A percentile compares a stretch with the other conserved stretches of the same genome.
Conservation (phyloP, 1,284 basidiomycete species). For the Leccinum huronense region DNA sequence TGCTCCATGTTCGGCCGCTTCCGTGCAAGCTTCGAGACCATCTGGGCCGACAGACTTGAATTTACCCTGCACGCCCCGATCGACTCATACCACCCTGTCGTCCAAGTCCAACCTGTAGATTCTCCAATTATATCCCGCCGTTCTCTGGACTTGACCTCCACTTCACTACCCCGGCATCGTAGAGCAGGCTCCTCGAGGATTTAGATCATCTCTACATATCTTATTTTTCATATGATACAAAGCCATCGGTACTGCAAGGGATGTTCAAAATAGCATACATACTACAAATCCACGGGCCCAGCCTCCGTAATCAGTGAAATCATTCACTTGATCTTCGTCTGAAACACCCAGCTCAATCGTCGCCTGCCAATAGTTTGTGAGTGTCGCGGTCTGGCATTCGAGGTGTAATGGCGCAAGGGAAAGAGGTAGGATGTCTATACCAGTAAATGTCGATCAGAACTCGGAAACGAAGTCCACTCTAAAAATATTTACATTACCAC, state of each 20-base stretch:
- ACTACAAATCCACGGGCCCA: not conserved
- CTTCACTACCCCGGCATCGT: slow-evolving; percentile 19
- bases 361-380: slow-evolving; percentile 1
- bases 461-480: not conserved
- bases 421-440: slow-evolving; percentile 25
- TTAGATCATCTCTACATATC: slow-evolving; percentile 9
- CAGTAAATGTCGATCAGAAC: not conserved
- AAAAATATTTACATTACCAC: slow-evolving; percentile 11
- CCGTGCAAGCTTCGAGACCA: slow-evolving; percentile 21
- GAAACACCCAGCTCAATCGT: slow-evolving; percentile 2
- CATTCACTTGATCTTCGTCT: not conserved
- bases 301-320: not conserved
- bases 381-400: slow-evolving; percentile 7
- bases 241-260: not conserved
- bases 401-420: slow-evolving; percentile 22
- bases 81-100: slow-evolving; percentile 6
- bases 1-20: slow-evolving; percentile 23
- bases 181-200: slow-evolving; percentile 29
- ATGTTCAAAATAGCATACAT: slow-evolving; percentile 1
- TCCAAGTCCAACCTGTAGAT: slow-evolving; percentile 4
- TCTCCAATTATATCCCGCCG: slow-evolving; percentile 6
- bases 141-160: slow-evolving; percentile 15
- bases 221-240: not conserved
- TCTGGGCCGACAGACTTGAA: slow-evolving; percentile 25
- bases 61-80: slow-evolving; percentile 4